phyloP scores from a whole-genome alignment of 371 early-diverging fungal species.

The Fennellomyces sp. region DNA sequence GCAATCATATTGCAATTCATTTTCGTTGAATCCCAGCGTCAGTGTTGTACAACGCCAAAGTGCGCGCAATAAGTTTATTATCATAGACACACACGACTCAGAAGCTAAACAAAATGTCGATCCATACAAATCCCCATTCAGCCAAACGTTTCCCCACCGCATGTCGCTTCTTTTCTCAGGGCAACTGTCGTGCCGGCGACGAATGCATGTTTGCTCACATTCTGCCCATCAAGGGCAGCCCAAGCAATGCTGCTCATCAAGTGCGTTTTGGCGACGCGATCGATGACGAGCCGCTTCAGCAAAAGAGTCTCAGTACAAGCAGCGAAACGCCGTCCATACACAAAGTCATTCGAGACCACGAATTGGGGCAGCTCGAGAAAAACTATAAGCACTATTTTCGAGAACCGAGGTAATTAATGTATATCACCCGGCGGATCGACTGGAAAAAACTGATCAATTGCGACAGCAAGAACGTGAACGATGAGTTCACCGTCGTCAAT shows the following conservation, averaged over 20 bases:
- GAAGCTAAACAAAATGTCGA: too few species aligned
- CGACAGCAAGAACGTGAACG: neutral
- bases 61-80: too few species aligned
- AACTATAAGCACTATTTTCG: conserved; percentile 27
- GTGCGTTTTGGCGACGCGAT: conserved; percentile 18
- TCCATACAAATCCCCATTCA: conserved; percentile 23
- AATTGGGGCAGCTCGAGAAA: conserved; percentile 43
- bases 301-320: neutral
- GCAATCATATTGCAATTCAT: neutral
- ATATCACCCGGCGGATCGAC: neutral
- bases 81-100: too few species aligned
- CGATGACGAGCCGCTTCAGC: conserved; percentile 10
- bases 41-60: too few species aligned
- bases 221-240: conserved; percentile 35
- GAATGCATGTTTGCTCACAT: conserved; percentile 50
- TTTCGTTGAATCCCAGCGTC: too few species aligned
- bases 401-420: conserved; percentile 23
- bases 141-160: conserved; percentile 47
- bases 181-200: conserved; percentile 51
- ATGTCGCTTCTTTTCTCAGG: conserved; percentile 50
- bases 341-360: conserved; percentile 39
- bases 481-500: conserved; percentile 23
- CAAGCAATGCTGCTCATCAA: conserved; percentile 21
- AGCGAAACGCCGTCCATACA: conserved; percentile 34
- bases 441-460: neutral